A percentile compares a stretch with the other conserved stretches of the same genome.
phyloP scores from a whole-genome alignment of 1,284 basidiomycete genomes.

The Marasmius tenuissimus region DNA sequence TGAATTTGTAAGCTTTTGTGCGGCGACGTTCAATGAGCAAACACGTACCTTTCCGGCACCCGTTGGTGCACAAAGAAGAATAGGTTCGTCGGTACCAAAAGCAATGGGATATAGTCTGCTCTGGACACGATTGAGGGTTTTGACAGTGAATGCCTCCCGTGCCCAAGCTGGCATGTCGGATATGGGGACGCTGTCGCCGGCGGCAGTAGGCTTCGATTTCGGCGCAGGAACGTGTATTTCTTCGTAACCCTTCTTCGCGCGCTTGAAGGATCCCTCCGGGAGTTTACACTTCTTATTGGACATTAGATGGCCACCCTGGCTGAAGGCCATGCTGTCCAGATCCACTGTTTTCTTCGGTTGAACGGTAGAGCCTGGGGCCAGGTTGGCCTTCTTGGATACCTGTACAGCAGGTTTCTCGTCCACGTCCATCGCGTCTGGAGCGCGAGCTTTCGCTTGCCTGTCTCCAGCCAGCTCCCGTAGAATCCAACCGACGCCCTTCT shows the following conservation, averaged over 20 bases:
- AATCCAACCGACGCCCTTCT: conserved; percentile 97
- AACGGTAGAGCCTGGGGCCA: conserved; percentile 85
- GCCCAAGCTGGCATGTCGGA: conserved; percentile 85
- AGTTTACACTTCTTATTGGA: conserved; percentile 98
- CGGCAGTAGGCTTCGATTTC: conserved; percentile 70
- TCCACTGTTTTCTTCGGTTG: conserved; percentile 89
- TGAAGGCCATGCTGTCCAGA: conserved; percentile 93
- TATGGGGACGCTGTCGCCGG: conserved; percentile 78
- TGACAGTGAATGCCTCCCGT: conserved; percentile 80
- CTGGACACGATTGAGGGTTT: conserved; percentile 91
- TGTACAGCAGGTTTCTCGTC: conserved; percentile 53
- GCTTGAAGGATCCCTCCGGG: conserved; percentile 97
- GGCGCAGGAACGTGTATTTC: conserved; percentile 98
- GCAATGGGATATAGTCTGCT: conserved; percentile 92
- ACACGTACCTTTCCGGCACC: conserved; percentile 90
- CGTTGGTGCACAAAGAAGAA: conserved; percentile 96
- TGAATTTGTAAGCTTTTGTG: conserved; percentile 9
- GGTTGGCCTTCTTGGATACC: conserved; percentile 85
- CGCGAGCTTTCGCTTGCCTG: conserved; percentile 53
- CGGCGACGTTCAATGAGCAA: conserved; percentile 9
- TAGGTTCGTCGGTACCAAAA: conserved; percentile 92
- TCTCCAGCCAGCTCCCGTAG: conserved; percentile 85
- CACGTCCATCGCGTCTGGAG: conserved; percentile 75
- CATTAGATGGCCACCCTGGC: conserved; percentile 95
- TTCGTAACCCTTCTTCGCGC: conserved; percentile 95